phyloP scores from a whole-genome alignment of 2,329 filamentous ascomycete species.

The Microsporum canis region DNA sequence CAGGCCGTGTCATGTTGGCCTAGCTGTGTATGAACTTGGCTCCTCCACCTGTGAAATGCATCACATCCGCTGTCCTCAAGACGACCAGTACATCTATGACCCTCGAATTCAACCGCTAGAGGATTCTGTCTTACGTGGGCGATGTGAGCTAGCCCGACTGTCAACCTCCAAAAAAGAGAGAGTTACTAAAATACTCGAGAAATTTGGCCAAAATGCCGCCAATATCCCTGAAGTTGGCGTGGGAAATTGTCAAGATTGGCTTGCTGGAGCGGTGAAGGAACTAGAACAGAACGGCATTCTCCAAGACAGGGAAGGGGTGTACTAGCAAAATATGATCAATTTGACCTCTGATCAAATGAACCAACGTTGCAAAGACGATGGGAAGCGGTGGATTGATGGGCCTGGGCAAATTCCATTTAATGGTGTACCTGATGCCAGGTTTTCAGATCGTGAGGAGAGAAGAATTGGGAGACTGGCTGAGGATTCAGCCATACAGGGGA shows the following conservation, averaged over 20 bases:
- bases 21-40: slow-evolving; percentile 15
- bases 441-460: slow-evolving; percentile 6
- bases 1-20: slow-evolving; percentile 16
- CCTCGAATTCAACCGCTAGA: slow-evolving; percentile 16
- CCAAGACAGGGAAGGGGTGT: slow-evolving; percentile 10
- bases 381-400: slow-evolving; percentile 14
- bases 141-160: slow-evolving; percentile 14
- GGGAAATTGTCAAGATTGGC: slow-evolving; percentile 6
- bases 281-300: not conserved
- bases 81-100: slow-evolving; percentile 16
- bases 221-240: slow-evolving; percentile 16
- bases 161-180: slow-evolving; percentile 6
- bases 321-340: slow-evolving; percentile 17
- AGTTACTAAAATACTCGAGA: slow-evolving; percentile 5
- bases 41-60: slow-evolving; percentile 18
- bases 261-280: not conserved
- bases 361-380: slow-evolving; percentile 7
- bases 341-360: slow-evolving; percentile 8
- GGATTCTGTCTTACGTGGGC: slow-evolving; percentile 15
- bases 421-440: slow-evolving; percentile 15
- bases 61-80: slow-evolving; percentile 17
- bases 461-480: not conserved
- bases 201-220: slow-evolving; percentile 10
- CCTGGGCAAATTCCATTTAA: not conserved
- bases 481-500: not conserved